Evolutionary conservation across 2,329 filamentous ascomycete species (phyloP), one percentile per base, ranked within the genome.

Genomic region (Trichoderma citrinoviride): DNA sequence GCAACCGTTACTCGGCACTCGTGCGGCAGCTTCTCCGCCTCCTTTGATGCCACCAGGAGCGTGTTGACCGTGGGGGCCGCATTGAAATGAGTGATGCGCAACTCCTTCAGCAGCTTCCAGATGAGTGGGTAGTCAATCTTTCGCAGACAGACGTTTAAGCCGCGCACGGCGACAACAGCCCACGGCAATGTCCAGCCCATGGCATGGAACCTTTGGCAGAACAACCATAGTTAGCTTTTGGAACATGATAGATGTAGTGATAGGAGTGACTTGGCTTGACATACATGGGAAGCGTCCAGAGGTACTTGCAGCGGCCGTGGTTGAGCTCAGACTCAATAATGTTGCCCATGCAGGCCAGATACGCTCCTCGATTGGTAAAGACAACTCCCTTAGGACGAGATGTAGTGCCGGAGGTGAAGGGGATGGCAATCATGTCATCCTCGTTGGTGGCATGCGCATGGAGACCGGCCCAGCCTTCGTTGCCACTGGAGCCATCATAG

Each of bases 11-110:
- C 95, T 17, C 87, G 84, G 10, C 98, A 93, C 0, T 88, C 85
- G 1, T 86, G 78, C 0, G 87, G 81, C 0, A 99, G 82, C 54
- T 78, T 84, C 69, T 84, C 85, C 2, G 95, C 94, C 75, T 93
- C 89, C 46, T 88, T 83, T 3, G 91, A 85, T 14, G 90, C 90
- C 73, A 95, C 97, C 3, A 99, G 85, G 0, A 98, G 80, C 0
- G 94, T 99, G 76, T 98, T 98, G 60, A 99, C 95, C 0, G 95
- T 99, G 0, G 95, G 95, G 0, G 94, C 95, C 0, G 94, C 94
- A 73, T 94, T 96, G 80, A 96, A 98, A 77, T 99, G 95, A 0
- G 93, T 98, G 68, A 99, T 90, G 7, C 86, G 82, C 77, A 98
- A 91, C 60, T 92, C 85, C 73, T 93, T 96, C 40, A 99, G 80